Conservation (phyloP, 2,329 filamentous ascomycete species). For the Ustilaginoidea virens region DNA sequence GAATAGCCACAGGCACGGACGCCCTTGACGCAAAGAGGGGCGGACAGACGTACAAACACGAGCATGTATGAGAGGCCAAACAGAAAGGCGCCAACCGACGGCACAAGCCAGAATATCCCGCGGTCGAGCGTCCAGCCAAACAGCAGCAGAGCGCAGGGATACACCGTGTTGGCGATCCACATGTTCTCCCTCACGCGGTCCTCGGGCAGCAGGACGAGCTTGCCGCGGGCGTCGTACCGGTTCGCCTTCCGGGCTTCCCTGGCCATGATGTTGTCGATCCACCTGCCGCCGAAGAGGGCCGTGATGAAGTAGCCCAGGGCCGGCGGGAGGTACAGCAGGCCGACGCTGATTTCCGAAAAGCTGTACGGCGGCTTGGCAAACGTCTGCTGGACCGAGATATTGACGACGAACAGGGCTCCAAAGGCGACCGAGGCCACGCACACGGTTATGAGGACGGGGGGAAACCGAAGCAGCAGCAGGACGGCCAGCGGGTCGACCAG, state of each 20-base stretch:
- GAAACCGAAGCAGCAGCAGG: slow-evolving; percentile 56
- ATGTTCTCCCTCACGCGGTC: slow-evolving; percentile 74
- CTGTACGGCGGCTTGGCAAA: slow-evolving; percentile 54
- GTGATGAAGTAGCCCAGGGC: slow-evolving; percentile 58
- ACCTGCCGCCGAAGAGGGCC: slow-evolving; percentile 54
- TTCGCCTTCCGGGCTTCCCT: slow-evolving; percentile 56
- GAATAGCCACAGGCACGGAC: no score
- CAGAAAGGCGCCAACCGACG: slow-evolving; percentile 51
- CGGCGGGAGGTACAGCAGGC: slow-evolving; percentile 62
- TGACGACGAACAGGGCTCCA: slow-evolving; percentile 59
- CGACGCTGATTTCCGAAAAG: slow-evolving; percentile 53
- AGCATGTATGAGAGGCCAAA: slow-evolving; percentile 71
- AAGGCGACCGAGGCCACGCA: slow-evolving; percentile 63
- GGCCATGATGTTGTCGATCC: slow-evolving; percentile 72
- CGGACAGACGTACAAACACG: slow-evolving; percentile 40
- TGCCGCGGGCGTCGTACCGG: slow-evolving; percentile 51
- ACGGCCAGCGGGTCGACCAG: slow-evolving; percentile 61
- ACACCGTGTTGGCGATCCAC: slow-evolving; percentile 57
- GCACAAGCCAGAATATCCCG: slow-evolving; percentile 48
- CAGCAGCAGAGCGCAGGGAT: slow-evolving; percentile 54
- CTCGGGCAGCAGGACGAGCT: slow-evolving; percentile 55
- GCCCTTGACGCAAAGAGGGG: no score
- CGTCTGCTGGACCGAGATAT: slow-evolving; percentile 58
- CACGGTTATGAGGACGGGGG: slow-evolving; percentile 58
- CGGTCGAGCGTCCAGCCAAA: slow-evolving; percentile 62